phyloP scores from a whole-genome alignment of 2,329 filamentous ascomycete genomes.

The Apiospora koreana region DNA sequence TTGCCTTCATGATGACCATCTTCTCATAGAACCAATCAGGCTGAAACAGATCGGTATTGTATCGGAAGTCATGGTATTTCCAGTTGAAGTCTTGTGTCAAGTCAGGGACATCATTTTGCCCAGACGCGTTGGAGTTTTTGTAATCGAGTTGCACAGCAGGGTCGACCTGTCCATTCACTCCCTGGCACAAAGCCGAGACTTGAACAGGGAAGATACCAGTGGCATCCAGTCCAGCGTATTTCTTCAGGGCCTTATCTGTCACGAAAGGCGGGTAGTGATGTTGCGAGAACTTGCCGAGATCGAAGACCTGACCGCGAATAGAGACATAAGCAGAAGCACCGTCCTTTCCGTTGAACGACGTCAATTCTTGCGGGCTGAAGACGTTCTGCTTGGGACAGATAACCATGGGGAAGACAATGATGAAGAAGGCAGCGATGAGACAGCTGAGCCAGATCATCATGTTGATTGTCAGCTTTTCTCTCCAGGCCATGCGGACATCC shows the following conservation, averaged over 20 bases:
- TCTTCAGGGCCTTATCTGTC: slow-evolving; percentile 64
- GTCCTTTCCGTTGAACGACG: slow-evolving; percentile 71
- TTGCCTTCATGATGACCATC: slow-evolving; percentile 74
- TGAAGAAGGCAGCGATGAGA: slow-evolving; percentile 78
- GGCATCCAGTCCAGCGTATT: slow-evolving; percentile 87
- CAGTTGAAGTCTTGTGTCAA: slow-evolving; percentile 70
- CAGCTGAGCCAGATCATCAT: slow-evolving; percentile 93
- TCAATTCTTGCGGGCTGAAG: slow-evolving; percentile 76
- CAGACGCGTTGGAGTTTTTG: slow-evolving; percentile 72
- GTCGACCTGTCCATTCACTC: slow-evolving; percentile 65
- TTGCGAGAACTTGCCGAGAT: slow-evolving; percentile 72
- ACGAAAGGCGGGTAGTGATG: slow-evolving; percentile 73
- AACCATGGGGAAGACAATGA: slow-evolving; percentile 80
- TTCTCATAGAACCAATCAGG: slow-evolving; percentile 93
- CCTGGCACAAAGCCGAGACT: slow-evolving; percentile 87
- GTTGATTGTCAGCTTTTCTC: slow-evolving; percentile 98
- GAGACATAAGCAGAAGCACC: slow-evolving; percentile 68
- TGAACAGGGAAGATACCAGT: slow-evolving; percentile 90
- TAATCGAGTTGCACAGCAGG: slow-evolving; percentile 83
- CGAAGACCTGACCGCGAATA: slow-evolving; percentile 87
- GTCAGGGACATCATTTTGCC: slow-evolving; percentile 61
- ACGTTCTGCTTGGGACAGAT: slow-evolving; percentile 93
- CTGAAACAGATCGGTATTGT: slow-evolving; percentile 76
- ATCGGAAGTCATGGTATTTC: slow-evolving; percentile 90
- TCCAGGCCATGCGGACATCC: slow-evolving; percentile 90